Percentiles rank a stretch among this genome's conserved stretches.
Conservation (phyloP, 208 protist genomes). For the Crithidia thermophila region DNA sequence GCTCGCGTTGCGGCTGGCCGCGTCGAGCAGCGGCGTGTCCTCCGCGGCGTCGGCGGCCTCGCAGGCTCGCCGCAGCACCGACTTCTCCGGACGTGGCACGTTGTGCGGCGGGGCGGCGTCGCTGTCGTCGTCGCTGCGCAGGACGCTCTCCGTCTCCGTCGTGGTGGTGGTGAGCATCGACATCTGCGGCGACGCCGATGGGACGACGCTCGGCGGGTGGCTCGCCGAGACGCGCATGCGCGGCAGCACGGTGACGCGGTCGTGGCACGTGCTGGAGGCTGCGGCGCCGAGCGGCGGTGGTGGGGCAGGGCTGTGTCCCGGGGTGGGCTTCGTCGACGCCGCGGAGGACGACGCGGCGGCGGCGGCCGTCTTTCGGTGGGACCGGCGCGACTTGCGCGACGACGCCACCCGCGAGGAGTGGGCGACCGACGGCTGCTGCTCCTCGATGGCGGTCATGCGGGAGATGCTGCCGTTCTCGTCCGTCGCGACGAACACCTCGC, state of each 20-base stretch:
- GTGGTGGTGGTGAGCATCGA: slow-evolving; percentile 8
- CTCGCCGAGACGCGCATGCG: slow-evolving; percentile 5
- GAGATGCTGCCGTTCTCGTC: slow-evolving; percentile 31
- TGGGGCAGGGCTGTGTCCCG: neutral
- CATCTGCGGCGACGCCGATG: slow-evolving; percentile 5
- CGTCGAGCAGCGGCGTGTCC: neutral
- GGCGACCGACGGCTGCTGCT: slow-evolving; percentile 16
- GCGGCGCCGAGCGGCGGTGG: slow-evolving; percentile 9
- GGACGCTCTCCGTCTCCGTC: slow-evolving; percentile 14
- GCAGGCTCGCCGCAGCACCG: neutral
- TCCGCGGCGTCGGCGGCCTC: no score
- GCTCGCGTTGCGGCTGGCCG: neutral
- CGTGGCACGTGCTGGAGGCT: slow-evolving; percentile 3
- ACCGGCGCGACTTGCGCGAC: slow-evolving; percentile 4
- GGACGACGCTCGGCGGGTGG: slow-evolving; percentile 2
- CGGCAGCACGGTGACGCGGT: slow-evolving; percentile 18
- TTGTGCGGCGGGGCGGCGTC: slow-evolving; percentile 7
- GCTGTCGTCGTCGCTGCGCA: slow-evolving; percentile 6
- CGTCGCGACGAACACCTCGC: slow-evolving; percentile 7
- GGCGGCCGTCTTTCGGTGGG: slow-evolving; percentile 1
- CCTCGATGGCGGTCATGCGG: slow-evolving; percentile 28
- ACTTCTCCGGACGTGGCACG: neutral
- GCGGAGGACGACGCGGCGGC: no score
- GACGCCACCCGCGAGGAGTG: slow-evolving; percentile 9
- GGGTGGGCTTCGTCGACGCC: slow-evolving; percentile 11